A percentile compares a stretch with the other conserved stretches of the same genome.
phyloP scores from a whole-genome alignment of 495 filamentous ascomycete species.

The Aspergillus nidulans region DNA sequence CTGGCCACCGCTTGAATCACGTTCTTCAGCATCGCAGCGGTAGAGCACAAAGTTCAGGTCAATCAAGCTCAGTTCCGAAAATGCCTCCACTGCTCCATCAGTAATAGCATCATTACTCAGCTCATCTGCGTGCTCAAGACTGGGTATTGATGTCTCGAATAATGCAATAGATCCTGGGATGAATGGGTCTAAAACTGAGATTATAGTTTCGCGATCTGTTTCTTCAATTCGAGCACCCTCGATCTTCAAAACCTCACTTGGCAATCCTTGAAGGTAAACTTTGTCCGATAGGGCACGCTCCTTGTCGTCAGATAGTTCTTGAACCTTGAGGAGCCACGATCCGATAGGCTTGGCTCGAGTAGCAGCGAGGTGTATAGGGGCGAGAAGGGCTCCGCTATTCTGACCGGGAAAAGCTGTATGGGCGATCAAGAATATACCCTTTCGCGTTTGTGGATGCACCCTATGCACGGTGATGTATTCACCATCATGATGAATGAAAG shows the following conservation, averaged over 20 bases:
- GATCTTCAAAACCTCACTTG: constrained; percentile 71
- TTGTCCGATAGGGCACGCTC: constrained; percentile 62
- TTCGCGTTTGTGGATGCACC: constrained; percentile 83
- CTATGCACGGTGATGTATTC: constrained; percentile 96
- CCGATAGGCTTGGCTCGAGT: constrained; percentile 74
- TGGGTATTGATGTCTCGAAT: constrained; percentile 92
- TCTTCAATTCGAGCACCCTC: constrained; percentile 64
- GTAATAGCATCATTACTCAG: constrained; percentile 74
- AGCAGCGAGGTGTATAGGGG: constrained; percentile 70
- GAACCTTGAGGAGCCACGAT: constrained; percentile 83
- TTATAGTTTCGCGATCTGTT: constrained; percentile 64
- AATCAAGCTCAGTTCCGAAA: constrained; percentile 63
- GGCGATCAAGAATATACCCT: constrained; percentile 90
- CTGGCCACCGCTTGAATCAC: constrained; percentile 68
- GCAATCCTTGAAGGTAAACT: constrained; percentile 69
- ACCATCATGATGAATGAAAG: constrained; percentile 91
- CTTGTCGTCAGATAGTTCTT: constrained; percentile 61
- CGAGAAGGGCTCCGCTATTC: constrained; percentile 69
- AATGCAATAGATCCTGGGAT: constrained; percentile 90
- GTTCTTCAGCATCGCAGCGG: constrained; percentile 88
- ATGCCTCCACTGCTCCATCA: constrained; percentile 74
- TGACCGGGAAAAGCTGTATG: constrained; percentile 92
- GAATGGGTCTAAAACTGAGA: constrained; percentile 76
- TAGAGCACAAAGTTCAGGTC: constrained; percentile 94
- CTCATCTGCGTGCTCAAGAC: constrained; percentile 70